These are phyloP conservation scores for Panicum miliaceum DNA, from an alignment of 176 grass and related monocot species.

Conservation along the genomic window DNA sequence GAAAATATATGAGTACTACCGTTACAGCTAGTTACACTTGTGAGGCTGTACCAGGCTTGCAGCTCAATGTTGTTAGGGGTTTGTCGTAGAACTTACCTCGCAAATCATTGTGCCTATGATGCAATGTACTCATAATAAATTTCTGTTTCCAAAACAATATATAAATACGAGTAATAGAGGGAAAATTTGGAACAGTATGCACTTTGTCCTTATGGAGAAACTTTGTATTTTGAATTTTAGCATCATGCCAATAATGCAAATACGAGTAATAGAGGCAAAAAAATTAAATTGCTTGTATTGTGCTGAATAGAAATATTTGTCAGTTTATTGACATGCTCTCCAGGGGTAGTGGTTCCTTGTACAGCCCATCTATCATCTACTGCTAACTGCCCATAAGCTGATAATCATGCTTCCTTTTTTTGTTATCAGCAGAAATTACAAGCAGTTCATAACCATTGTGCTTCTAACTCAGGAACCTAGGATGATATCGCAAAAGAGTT, in stretches of 20 bases:
- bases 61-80: neutral
- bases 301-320: neutral
- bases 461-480: slow-evolving; percentile 40
- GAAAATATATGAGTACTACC: neutral
- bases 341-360: neutral
- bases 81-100: neutral
- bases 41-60: neutral
- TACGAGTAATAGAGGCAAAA: neutral
- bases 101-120: neutral
- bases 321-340: neutral
- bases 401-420: neutral
- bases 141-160: neutral
- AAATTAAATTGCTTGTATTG: neutral
- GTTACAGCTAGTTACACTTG: neutral
- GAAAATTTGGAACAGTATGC: neutral
- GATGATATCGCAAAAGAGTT: slow-evolving; percentile 4
- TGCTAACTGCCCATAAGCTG: neutral
- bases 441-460: slow-evolving; percentile 29
- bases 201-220: neutral
- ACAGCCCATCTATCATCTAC: slow-evolving; percentile 12
- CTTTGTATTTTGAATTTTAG: neutral
- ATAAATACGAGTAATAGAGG: neutral
- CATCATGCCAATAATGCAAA: neutral
- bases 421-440: neutral
- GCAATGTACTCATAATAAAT: neutral